phyloP scores from a whole-genome alignment of 2,329 filamentous ascomycete species.

The Colletotrichum lindemuthianum region DNA sequence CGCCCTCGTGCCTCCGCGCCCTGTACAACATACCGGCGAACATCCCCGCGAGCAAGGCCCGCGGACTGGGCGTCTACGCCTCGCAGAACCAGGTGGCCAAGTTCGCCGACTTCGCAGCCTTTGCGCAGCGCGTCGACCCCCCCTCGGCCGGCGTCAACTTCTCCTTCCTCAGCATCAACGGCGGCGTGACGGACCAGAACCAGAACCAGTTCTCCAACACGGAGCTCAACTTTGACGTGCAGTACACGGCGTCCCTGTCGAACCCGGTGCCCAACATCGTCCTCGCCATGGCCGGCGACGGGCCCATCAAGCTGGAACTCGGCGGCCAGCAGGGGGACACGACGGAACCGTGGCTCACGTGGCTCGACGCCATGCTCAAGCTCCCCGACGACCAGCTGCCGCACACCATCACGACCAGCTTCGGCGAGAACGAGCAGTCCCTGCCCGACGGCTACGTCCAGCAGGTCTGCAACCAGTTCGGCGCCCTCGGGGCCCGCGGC shows the following conservation, averaged over 20 bases:
- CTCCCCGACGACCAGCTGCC: conserved; percentile 66
- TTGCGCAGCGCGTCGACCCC: conserved; percentile 64
- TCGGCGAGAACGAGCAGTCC: conserved; percentile 74
- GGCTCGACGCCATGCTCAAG: conserved; percentile 68
- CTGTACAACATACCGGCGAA: conserved; percentile 55
- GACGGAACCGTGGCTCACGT: conserved; percentile 75
- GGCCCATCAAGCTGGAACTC: conserved; percentile 34
- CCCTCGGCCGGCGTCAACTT: conserved; percentile 64
- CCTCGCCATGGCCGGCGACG: conserved; percentile 45
- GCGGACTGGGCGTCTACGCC: conserved; percentile 46
- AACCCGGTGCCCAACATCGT: conserved; percentile 48
- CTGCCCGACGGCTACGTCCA: conserved; percentile 67
- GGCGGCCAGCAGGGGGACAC: conserved; percentile 32
- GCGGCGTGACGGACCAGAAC: conserved; percentile 55
- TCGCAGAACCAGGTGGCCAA: conserved; percentile 58
- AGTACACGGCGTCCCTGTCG: conserved; percentile 48
- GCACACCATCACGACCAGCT: conserved; percentile 74
- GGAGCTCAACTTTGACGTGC: conserved; percentile 52
- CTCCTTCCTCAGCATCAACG: conserved; percentile 65
- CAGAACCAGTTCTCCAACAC: conserved; percentile 46
- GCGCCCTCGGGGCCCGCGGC: conserved; percentile 72
- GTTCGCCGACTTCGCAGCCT: conserved; percentile 64
- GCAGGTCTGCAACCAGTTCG: conserved; percentile 65
- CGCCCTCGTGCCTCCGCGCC: conserved; percentile 55
- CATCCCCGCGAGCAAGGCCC: conserved; percentile 46